Conservation (phyloP, 1,284 basidiomycete species). For the Fomitopsis pinicola region DNA sequence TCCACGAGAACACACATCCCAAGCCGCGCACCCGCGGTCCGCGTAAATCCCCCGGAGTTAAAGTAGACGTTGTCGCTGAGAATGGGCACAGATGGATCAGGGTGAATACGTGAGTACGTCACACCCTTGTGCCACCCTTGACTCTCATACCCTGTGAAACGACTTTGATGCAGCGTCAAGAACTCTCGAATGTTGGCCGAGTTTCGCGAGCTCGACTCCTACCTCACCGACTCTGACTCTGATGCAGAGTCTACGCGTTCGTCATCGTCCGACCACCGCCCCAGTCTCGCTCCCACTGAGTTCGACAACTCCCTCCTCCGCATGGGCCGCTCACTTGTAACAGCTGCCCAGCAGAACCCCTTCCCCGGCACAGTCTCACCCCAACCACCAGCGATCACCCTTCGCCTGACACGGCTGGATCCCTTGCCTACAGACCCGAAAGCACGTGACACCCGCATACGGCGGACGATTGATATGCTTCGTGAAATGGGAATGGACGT, state of each 20-base stretch:
- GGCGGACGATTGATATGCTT: conserved; percentile 52
- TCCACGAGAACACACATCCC: conserved; percentile 23
- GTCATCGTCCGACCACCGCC: conserved; percentile 19
- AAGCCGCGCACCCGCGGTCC: conserved; percentile 17
- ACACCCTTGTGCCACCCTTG: no score
- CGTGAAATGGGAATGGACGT: conserved; percentile 62
- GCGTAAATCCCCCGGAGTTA: conserved; percentile 44
- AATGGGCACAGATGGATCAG: conserved; percentile 73
- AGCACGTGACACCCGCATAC: conserved; percentile 54
- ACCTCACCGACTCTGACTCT: conserved; percentile 63
- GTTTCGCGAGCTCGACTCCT: conserved; percentile 79
- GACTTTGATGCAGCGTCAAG: conserved; percentile 50
- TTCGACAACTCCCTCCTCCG: conserved; percentile 70
- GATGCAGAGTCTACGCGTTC: conserved; percentile 33
- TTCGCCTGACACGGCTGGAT: conserved; percentile 69
- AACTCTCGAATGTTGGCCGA: conserved; percentile 72
- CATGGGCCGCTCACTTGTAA: conserved; percentile 57
- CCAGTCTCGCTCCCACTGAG: conserved; percentile 42
- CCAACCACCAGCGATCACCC: conserved; percentile 38
- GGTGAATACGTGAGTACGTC: conserved; percentile 72
- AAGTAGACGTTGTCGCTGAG: conserved; percentile 77
- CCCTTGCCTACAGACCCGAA: conserved; percentile 36
- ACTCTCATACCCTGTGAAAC: not conserved
- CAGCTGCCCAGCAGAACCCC: conserved; percentile 55
- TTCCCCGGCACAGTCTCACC: conserved; percentile 23